These are phyloP conservation scores for Barnettozyma wickerhamii DNA, from an alignment of 805 yeast species.

Conservation along the genomic window DNA sequence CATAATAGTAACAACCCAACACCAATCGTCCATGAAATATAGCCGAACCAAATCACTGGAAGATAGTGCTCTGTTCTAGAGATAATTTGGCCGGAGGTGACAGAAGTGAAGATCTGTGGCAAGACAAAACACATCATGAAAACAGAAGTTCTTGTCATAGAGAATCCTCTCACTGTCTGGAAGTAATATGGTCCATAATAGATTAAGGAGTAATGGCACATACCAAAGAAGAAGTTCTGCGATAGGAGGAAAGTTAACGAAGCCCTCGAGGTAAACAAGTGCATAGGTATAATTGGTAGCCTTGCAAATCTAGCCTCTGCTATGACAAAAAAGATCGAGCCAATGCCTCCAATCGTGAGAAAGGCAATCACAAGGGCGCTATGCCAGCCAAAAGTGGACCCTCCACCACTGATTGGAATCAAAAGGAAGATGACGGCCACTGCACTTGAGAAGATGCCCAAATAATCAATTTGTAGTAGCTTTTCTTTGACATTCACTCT, in stretches of 20 bases:
- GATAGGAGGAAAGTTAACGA: constrained; percentile 30
- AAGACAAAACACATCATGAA: constrained; percentile 15
- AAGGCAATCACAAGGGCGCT: constrained; percentile 37
- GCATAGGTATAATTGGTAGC: constrained; percentile 52
- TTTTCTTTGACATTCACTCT: constrained; percentile 32
- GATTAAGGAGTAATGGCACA: constrained; percentile 41
- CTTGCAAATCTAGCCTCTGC: constrained; percentile 41
- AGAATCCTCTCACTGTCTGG: constrained; percentile 15
- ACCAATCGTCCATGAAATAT: neutral
- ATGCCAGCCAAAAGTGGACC: constrained; percentile 53
- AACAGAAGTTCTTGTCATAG: constrained; percentile 15
- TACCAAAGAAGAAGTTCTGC: constrained; percentile 45
- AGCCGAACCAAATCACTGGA: constrained; percentile 18
- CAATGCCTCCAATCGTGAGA: constrained; percentile 39
- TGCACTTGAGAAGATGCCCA: constrained; percentile 46
- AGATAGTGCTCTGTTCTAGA: constrained; percentile 13
- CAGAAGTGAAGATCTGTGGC: constrained; percentile 13
- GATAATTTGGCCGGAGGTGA: constrained; percentile 15
- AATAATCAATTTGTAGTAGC: constrained; percentile 50
- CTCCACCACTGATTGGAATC: constrained; percentile 62
- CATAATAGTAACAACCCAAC: neutral
- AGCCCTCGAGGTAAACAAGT: constrained; percentile 34
- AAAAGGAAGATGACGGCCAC: constrained; percentile 42
- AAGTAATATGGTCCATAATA: constrained; percentile 46
- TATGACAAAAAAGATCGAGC: constrained; percentile 39